A percentile compares a stretch with the other conserved stretches of the same genome.
phyloP scores from a whole-genome alignment of 106 monocot species.

The Triglochin maritima region DNA sequence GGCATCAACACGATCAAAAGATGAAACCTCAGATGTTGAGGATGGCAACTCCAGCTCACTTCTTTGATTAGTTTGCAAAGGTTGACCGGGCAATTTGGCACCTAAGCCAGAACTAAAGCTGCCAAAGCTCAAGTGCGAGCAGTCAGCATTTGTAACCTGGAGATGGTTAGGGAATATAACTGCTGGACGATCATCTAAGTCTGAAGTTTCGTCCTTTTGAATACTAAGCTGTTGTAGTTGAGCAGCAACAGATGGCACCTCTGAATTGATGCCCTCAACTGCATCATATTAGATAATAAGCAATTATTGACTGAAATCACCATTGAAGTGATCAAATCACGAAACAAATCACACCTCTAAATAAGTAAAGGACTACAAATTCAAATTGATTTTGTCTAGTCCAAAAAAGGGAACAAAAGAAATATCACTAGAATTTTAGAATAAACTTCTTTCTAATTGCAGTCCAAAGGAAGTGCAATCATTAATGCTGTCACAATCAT shows the following conservation, averaged over 20 bases:
- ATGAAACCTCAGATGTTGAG: conserved; percentile 28
- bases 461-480: too few relatives aligned
- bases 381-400: neutral
- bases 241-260: conserved; percentile 41
- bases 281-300: conserved; percentile 6
- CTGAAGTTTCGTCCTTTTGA: conserved; percentile 42
- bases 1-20: conserved; percentile 37
- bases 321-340: too few relatives aligned
- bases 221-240: conserved; percentile 55
- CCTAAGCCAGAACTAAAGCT: conserved; percentile 69
- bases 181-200: conserved; percentile 39
- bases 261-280: conserved; percentile 38
- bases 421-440: too few relatives aligned
- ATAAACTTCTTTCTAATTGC: too few relatives aligned
- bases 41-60: conserved; percentile 35
- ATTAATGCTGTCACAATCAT: too few relatives aligned
- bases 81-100: conserved; percentile 47
- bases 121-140: conserved; percentile 88
- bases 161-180: conserved; percentile 84
- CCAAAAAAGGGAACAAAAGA: too few relatives aligned
- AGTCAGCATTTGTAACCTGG: conserved; percentile 60
- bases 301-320: neutral
- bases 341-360: too few relatives aligned
- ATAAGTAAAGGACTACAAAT: too few relatives aligned
- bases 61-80: conserved; percentile 26